Evolutionary conservation across 352 stramenopile genomes (phyloP).

Genomic region (Lagenidium sp.): DNA sequence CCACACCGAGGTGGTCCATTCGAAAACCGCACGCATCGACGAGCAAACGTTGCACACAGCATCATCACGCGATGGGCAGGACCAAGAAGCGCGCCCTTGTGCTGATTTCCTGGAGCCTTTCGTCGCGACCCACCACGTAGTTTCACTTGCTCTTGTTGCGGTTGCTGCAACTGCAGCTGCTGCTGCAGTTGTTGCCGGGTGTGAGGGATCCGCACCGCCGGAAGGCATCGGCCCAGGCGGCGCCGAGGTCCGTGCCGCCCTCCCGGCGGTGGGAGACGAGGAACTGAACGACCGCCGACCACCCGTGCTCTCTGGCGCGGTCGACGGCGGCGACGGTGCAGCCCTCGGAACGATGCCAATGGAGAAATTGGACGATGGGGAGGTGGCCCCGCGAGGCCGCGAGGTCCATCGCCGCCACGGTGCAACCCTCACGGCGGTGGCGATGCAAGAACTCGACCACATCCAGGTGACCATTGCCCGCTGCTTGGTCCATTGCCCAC

Average conservation of each 20-base stretch:
- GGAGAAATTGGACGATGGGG: constrained; percentile 23
- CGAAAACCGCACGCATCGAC: too few species aligned
- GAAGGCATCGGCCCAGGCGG: too few species aligned
- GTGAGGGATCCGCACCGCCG: too few species aligned
- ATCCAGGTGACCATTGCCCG: constrained; percentile 16
- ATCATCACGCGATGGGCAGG: too few species aligned
- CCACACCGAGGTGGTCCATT: too few species aligned
- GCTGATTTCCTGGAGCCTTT: too few species aligned
- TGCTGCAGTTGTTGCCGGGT: too few species aligned
- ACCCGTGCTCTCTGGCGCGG: constrained; percentile 25
- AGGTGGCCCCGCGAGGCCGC: constrained; percentile 9
- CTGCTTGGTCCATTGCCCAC: constrained; percentile 21
- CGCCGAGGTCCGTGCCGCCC: constrained; percentile 11
- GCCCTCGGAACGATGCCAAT: constrained; percentile 16
- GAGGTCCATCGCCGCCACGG: constrained; percentile 11
- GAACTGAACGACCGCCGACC: constrained; percentile 20
- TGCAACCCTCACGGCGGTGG: background rate
- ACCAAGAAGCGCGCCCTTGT: too few species aligned
- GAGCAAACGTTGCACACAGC: too few species aligned
- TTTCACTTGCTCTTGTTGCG: too few species aligned
- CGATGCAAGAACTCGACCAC: constrained; percentile 8
- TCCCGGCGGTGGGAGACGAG: constrained; percentile 15
- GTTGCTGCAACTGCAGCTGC: too few species aligned
- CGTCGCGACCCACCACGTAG: too few species aligned
- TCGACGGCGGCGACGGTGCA: constrained; percentile 31